Percentiles rank a stretch among this genome's conserved stretches.
phyloP scores from a whole-genome alignment of 306 rosid genomes.

The Cucurbita moschata region DNA sequence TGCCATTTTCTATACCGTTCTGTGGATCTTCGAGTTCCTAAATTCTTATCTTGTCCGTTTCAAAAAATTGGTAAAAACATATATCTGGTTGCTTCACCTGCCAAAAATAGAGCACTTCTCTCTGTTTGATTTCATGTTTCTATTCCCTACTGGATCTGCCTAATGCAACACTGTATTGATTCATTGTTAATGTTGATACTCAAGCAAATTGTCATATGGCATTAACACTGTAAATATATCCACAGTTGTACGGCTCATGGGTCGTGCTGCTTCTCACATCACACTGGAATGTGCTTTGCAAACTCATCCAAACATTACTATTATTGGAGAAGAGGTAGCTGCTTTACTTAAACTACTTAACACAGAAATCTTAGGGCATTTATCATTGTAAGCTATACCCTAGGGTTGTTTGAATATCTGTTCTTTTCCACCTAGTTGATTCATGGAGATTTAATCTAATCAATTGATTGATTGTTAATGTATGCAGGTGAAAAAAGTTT shows the following conservation, averaged over 20 bases:
- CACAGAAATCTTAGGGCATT: neutral
- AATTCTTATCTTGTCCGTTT: no score
- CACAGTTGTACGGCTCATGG: conserved; percentile 97
- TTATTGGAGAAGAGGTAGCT: conserved; percentile 91
- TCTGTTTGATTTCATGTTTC: neutral
- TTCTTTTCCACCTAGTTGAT: neutral
- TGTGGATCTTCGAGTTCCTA: no score
- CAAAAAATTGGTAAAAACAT: no score
- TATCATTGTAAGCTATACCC: neutral
- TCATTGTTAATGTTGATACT: neutral
- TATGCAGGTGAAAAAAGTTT: neutral
- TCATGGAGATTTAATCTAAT: neutral
- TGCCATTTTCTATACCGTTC: no score
- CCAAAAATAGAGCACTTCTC: neutral
- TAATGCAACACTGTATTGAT: neutral
- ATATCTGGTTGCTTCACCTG: neutral
- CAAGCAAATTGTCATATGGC: neutral
- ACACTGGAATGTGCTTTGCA: conserved; percentile 95
- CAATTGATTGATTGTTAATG: neutral
- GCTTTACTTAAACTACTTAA: neutral
- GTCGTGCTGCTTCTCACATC: conserved; percentile 99
- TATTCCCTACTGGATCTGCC: neutral
- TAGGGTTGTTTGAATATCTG: neutral
- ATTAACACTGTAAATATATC: neutral
- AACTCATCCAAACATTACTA: conserved; percentile 92